Evolutionary conservation across 163 green algal genomes (phyloP).

Genomic region (Scenedesmus sp.): DNA sequence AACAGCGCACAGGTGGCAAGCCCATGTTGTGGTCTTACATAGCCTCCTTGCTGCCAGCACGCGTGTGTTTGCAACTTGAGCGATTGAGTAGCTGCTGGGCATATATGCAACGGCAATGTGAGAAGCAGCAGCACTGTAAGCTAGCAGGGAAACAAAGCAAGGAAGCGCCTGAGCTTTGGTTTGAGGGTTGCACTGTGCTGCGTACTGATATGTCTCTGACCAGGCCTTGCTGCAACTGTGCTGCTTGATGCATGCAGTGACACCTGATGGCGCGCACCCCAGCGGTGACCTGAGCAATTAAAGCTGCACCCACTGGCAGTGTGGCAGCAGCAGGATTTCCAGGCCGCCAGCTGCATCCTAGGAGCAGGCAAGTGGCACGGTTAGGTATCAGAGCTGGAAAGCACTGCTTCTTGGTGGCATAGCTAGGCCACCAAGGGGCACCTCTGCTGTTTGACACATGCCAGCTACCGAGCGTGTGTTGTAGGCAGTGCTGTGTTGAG

Average conservation of each 20-base stretch:
- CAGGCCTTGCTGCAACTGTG: background rate
- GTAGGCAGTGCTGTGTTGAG: background rate
- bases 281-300: constrained; percentile 24
- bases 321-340: background rate
- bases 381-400: too few species aligned
- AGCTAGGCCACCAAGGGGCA: too few species aligned
- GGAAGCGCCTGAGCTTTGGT: background rate
- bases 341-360: background rate
- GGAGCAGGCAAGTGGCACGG: too few species aligned
- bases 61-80: too few species aligned
- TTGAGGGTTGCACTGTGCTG: too few species aligned
- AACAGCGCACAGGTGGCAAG: background rate
- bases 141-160: background rate
- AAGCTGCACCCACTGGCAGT: background rate
- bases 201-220: background rate
- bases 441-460: background rate
- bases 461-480: background rate
- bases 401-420: too few species aligned
- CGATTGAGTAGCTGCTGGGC: background rate
- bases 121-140: background rate
- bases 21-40: too few species aligned
- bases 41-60: too few species aligned
- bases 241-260: constrained; percentile 11
- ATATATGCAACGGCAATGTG: background rate
- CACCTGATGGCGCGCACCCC: constrained; percentile 28